Conservation (phyloP, 2,329 filamentous ascomycete genomes). For the Aspergillus melleus region DNA sequence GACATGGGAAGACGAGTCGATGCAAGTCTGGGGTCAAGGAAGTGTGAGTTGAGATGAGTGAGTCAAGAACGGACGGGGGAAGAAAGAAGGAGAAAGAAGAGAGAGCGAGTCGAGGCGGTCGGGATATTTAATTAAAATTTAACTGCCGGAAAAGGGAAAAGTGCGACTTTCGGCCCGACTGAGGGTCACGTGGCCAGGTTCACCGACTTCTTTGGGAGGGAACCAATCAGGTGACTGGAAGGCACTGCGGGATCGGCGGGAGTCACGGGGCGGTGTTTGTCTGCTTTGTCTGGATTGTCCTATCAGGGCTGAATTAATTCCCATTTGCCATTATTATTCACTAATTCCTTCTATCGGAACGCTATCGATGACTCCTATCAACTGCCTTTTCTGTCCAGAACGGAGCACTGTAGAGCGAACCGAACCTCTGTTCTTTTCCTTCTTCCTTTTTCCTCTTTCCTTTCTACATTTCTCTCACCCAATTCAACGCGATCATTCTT, state of each 20-base stretch:
- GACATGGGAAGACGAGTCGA: slow-evolving; percentile 25
- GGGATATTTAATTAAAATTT: slow-evolving; percentile 7
- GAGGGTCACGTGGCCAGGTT: slow-evolving; percentile 27
- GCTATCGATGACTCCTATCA: not conserved
- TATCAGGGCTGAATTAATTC: not conserved
- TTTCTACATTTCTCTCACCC: not conserved
- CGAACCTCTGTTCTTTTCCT: no score
- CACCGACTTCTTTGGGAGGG: slow-evolving; percentile 24
- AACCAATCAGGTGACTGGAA: slow-evolving; percentile 26
- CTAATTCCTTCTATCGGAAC: not conserved
- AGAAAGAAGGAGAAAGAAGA: slow-evolving; percentile 13
- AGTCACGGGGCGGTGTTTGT: not conserved
- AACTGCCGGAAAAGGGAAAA: slow-evolving; percentile 7
- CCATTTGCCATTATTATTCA: not conserved
- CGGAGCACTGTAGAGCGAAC: no score
- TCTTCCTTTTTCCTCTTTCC: not conserved
- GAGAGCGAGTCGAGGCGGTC: slow-evolving; percentile 1
- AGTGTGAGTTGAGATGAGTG: slow-evolving; percentile 9
- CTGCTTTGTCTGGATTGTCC: not conserved
- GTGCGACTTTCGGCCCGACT: slow-evolving; percentile 23
- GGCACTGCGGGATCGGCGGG: slow-evolving; percentile 18
- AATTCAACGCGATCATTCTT: not conserved
- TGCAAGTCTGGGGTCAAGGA: slow-evolving; percentile 1
- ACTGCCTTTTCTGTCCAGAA: no score
- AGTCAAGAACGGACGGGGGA: slow-evolving; percentile 10